Percentiles rank a stretch among this genome's conserved stretches.
Evolutionary conservation across 2,329 filamentous ascomycete genomes (phyloP).

Genomic region (Ophiobolus disseminans): DNA sequence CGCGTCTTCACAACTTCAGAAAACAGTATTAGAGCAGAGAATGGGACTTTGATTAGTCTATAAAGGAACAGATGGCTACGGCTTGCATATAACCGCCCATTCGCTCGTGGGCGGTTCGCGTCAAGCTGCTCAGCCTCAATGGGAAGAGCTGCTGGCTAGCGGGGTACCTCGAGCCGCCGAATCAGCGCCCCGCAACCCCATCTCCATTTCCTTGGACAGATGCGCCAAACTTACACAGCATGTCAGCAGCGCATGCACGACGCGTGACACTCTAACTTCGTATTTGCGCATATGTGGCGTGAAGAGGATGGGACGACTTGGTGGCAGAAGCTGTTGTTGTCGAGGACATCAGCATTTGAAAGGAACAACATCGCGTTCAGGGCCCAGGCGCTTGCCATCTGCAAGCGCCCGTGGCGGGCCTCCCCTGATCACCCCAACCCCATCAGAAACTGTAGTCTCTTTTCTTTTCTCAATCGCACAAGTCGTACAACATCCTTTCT

Average conservation of each 20-base stretch:
- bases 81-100: constrained; percentile 32
- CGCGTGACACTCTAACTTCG: neutral
- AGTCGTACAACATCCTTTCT: no score
- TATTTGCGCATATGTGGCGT: neutral
- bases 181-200: constrained; percentile 26
- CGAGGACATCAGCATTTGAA: no score
- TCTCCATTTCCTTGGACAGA: constrained; percentile 3
- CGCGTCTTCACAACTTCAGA: neutral
- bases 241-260: constrained; percentile 11
- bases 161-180: constrained; percentile 40
- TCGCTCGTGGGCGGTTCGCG: constrained; percentile 16
- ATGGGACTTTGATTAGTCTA: constrained; percentile 14
- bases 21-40: neutral
- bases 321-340: no score
- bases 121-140: constrained; percentile 46
- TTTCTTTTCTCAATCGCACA: no score
- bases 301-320: no score
- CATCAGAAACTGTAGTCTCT: no score
- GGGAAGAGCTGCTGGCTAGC: constrained; percentile 36
- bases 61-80: constrained; percentile 18
- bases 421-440: no score
- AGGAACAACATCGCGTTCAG: no score
- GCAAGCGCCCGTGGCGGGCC: no score
- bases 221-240: constrained; percentile 22
- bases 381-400: constrained; percentile 23